Percentiles rank a stretch among this genome's conserved stretches.
phyloP scores from a whole-genome alignment of 495 filamentous ascomycete genomes.

The Penicillium goetzii region DNA sequence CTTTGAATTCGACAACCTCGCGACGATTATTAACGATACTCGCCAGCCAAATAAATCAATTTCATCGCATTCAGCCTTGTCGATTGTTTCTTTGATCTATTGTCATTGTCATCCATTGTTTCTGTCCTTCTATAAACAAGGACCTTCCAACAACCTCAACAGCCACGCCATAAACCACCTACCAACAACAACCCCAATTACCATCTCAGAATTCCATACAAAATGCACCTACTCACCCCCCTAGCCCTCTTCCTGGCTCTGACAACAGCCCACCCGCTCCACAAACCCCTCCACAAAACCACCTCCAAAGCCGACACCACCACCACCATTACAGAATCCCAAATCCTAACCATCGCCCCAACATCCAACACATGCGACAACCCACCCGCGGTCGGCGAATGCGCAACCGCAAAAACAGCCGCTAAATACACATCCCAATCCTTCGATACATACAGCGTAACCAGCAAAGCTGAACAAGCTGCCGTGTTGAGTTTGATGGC shows the following conservation, averaged over 20 bases:
- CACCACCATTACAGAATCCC: slow-evolving; percentile 41
- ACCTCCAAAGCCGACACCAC: slow-evolving; percentile 5
- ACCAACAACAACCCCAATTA: not conserved
- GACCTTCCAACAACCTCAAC: not conserved
- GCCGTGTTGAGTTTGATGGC: slow-evolving; percentile 66
- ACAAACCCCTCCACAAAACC: not conserved
- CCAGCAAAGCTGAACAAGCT: slow-evolving; percentile 58
- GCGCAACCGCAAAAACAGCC: slow-evolving; percentile 66
- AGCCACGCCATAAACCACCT: not conserved
- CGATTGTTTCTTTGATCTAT: too few relatives aligned
- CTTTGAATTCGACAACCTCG: not conserved
- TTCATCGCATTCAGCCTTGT: too few relatives aligned
- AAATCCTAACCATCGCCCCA: slow-evolving; percentile 59
- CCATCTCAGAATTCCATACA: not conserved
- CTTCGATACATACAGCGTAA: slow-evolving; percentile 60
- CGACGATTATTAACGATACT: too few relatives aligned
- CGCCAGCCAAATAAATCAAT: too few relatives aligned
- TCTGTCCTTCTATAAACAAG: not conserved
- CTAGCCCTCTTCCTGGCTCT: not conserved
- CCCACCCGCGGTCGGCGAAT: slow-evolving; percentile 55
- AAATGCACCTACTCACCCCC: not conserved
- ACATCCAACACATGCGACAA: slow-evolving; percentile 52
- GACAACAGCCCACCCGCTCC: slow-evolving; percentile 14
- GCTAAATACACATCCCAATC: slow-evolving; percentile 58
- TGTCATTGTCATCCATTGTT: too few relatives aligned